Evolutionary conservation across 352 stramenopile genomes (phyloP), one percentile per base, ranked within the genome.

Genomic region (Phytophthora podocarpi): DNA sequence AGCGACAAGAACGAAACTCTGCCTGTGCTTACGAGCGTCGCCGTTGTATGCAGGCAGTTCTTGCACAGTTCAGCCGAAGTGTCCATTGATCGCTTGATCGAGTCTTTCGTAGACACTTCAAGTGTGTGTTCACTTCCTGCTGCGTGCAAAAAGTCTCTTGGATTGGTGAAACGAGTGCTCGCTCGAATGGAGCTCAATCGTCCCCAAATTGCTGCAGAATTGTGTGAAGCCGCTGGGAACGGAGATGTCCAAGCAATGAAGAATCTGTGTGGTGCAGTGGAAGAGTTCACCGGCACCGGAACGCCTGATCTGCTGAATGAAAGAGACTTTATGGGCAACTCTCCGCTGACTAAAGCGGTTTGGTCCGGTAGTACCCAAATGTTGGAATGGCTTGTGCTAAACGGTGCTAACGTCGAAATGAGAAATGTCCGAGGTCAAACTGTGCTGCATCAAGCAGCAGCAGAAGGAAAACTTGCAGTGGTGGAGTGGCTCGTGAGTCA

Each of bases 381-480:
- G 43, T 28, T 39, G 12, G 16, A 51, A 12, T 51, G 26, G 27
- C 16, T 51, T 37, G 7, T 39, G 10, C 13, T n/a, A 12, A 16
- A 28, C 11, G 43, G 43, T 39, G 43, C 15, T n/a, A 1, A 0
- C 10, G 20, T 51, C 21, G 15, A 18, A 16, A 27, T 11, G 11
- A 36, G 43, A 37, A 39, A 51, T 20, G 9, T 4, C 18, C 7
- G 27, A 39, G 43, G 27, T 39, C 43, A 51, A 39, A 51, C 26
- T 28, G 43, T 28, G n/a, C 16, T 51, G 10, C 43, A 51, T 26
- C 26, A 51, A 51, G 43, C 43, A 37, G 43, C 43, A 1, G n/a
- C n/a, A 27, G n/a, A 39, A 39, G 43, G 27, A 5, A 37, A 39
- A 26, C 12, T 37, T 27, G n/a, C 4, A 11, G 28, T 51, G 2